Conservation (phyloP, 805 yeast genomes). For the Nakazawaea laoshanensis region DNA sequence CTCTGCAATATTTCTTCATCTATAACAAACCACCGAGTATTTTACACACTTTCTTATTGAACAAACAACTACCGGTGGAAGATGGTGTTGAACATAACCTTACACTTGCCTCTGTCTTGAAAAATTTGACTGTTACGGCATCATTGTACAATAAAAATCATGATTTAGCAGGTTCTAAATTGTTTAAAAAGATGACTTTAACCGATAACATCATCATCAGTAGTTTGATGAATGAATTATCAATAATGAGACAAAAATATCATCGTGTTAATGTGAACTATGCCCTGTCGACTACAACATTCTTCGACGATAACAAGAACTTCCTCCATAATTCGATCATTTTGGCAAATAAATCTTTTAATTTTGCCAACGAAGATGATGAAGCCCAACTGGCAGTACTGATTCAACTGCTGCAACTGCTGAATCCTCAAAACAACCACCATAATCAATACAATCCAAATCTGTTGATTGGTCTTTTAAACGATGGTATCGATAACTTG, state of each 20-base stretch:
- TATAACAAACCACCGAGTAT: conserved; percentile 33
- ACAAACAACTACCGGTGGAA: conserved; percentile 19
- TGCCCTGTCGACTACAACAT: conserved; percentile 9
- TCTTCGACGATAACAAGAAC: conserved; percentile 27
- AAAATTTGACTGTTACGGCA: conserved; percentile 18
- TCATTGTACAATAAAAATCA: conserved; percentile 5
- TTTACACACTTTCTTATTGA: conserved; percentile 21
- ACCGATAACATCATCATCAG: conserved; percentile 19
- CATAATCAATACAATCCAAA: conserved; percentile 12
- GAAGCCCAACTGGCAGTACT: conserved; percentile 13
- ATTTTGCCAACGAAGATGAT: conserved; percentile 10
- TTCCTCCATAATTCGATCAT: conserved; percentile 45
- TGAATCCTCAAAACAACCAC: conserved; percentile 3
- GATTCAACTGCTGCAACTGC: conserved; percentile 10
- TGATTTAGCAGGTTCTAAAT: conserved; percentile 3
- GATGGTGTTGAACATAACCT: conserved; percentile 6
- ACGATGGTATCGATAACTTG: conserved; percentile 11
- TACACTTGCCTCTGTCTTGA: conserved; percentile 17
- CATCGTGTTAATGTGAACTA: conserved; percentile 3
- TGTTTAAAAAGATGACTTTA: conserved; percentile 15
- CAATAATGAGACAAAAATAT: conserved; percentile 15
- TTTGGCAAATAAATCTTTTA: conserved; percentile 36
- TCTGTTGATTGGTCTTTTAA: conserved; percentile 12
- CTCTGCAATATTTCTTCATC: conserved; percentile 32
- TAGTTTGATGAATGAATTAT: conserved; percentile 24